Evolutionary conservation across 345 rosid genomes (phyloP), one percentile per base, ranked within the genome.

Genomic region (Camelina sativa): DNA sequence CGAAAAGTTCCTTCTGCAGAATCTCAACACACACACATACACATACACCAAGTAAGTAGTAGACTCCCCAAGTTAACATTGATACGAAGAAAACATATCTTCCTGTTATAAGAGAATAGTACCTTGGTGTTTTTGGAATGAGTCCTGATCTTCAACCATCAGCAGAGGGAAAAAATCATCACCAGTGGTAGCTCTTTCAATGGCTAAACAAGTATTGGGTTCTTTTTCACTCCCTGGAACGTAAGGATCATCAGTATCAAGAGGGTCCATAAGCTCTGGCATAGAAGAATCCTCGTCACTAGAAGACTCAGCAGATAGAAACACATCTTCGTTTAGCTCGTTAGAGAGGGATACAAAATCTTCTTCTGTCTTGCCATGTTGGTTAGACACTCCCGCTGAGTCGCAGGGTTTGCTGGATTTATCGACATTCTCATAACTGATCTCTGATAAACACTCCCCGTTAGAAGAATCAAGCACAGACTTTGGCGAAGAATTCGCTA

Each of bases 391-490:
- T 59, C 35, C 79, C 0, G 51, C 77, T 35, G 61, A 30, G 67
- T 80, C 80, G 8, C 22, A 54, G 74, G 74, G 74, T 72, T 74
- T 82, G 82, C 55, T 48, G 34, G 71, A 50, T 22, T 51, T 62
- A 16, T 68, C 72, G 11, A 34, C 56, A 53, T 65, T 68, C 63
- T 60, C 82, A 20, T 3, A 71, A 54, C 69, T 55, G 38, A 62
- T 65, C 69, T 61, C 61, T 13, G 84, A 71, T 47, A 74, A 11
- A 74, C 52, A 69, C 52, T 76, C 84, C 47, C 66, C 59, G 23
- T 80, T 85, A 38, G 70, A 40, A 35, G 76, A 80, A 53, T 90
- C 90, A 8, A 87, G 83, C 76, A 95, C 97, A n/a, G 97, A 90
- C 62, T 85, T 86, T 32, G 96, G 97, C 13, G 97, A 95, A 38